A percentile compares a stretch with the other conserved stretches of the same genome.
Evolutionary conservation across 768 basidiomycete species (phyloP).

Genomic region (Panaeolus papilionaceus): DNA sequence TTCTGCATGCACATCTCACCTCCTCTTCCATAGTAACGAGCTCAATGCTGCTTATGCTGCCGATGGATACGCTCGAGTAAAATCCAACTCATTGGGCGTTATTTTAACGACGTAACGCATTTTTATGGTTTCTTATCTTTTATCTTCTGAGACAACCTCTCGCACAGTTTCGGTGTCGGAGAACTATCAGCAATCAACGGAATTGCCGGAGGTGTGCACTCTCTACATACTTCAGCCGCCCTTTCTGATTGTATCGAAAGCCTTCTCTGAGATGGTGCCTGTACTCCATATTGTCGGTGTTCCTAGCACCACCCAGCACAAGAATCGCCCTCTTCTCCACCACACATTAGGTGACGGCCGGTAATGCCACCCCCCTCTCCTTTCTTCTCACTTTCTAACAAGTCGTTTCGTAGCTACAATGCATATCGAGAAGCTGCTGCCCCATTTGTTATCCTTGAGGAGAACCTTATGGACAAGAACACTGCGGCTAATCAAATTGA

Average conservation of each 20-base stretch:
- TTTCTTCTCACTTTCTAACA: background rate
- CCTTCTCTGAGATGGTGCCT: conserved; percentile 89
- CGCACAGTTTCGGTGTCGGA: conserved; percentile 85
- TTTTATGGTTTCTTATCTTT: background rate
- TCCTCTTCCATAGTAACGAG: conserved; percentile 61
- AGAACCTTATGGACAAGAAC: conserved; percentile 55
- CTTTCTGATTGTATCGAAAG: conserved; percentile 37
- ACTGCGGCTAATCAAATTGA: conserved; percentile 79
- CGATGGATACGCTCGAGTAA: conserved; percentile 92
- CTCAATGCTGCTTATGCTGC: conserved; percentile 91
- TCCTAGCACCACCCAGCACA: conserved; percentile 78
- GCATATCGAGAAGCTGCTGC: conserved; percentile 79
- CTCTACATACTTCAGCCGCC: background rate
- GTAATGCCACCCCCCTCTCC: conserved; percentile 35
- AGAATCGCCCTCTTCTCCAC: conserved; percentile 76
- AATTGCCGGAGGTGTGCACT: conserved; percentile 68
- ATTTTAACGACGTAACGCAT: conserved; percentile 74
- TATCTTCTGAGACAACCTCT: background rate
- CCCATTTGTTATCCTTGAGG: conserved; percentile 77
- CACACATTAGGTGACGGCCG: conserved; percentile 89
- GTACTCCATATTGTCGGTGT: conserved; percentile 88
- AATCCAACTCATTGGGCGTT: conserved; percentile 73
- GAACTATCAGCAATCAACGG: conserved; percentile 89
- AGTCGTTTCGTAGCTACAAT: conserved; percentile 59
- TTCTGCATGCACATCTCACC: conserved; percentile 5